Evolutionary conservation across 1,284 basidiomycete species (phyloP), one percentile per base, ranked within the genome.

Genomic region (Schizopora paradoxa): DNA sequence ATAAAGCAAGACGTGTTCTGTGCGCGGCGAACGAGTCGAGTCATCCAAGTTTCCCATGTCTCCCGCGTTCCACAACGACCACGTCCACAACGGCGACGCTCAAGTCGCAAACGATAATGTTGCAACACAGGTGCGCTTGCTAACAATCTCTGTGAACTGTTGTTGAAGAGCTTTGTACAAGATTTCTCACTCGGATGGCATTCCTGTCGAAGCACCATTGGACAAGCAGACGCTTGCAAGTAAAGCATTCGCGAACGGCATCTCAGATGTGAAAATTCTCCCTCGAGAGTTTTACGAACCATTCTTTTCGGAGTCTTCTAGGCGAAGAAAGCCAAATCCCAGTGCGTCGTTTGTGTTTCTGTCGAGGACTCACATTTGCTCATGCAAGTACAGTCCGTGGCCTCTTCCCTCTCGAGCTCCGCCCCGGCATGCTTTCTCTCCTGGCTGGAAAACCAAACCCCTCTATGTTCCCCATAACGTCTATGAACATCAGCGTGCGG

Each of bases 361-460:
- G 22, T 40, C 38, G 36, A 43, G 44, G 18, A 41, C 8, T 16
- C 27, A 41, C 21, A 13, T 26, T n/a, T 48, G 8, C 8, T 28
- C 27, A 28, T 3, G 40, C n/a, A 44, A 5, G 22, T 41, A 14
- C 54, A 79, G 77, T 79, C 48, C 69, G 74, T 40, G 64, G 66
- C 25, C 74, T 97, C 25, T 77, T 85, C 56, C 88, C 83, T 0
- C 72, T 91, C 35, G 93, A 97, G 65, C 66, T 67, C 16, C 73
- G 67, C 1, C 90, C 91, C 0, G 89, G 87, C 3, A 67, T 95
- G 52, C 84, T 97, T 46, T 93, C 91, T 13, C 73, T 96, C 48
- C 77, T 92, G n/a, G 82, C 83, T 0, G 86, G 86, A 34, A 88
- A 88, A 66, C 95, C 95, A 21, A 95, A 95, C 61, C 77, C 85